Percentiles rank a stretch among this genome's conserved stretches.
Conservation (phyloP, 192 early-diverging fungal genomes). For the Coemansia sp. region DNA sequence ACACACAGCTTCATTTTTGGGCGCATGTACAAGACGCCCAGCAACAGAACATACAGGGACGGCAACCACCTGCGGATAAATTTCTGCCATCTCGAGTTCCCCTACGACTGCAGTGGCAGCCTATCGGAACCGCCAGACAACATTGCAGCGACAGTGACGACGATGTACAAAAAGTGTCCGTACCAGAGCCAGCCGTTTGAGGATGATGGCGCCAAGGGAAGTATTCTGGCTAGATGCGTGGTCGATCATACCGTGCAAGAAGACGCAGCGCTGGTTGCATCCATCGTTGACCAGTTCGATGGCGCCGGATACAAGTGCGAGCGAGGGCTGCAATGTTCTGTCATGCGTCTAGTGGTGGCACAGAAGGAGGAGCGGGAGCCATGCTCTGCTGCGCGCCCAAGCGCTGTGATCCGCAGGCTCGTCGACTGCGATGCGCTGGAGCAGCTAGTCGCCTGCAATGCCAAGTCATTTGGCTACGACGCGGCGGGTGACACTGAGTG, state of each 20-base stretch:
- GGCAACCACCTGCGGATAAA: conserved; percentile 31
- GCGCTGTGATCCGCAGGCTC: neutral
- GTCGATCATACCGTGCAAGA: conserved; percentile 28
- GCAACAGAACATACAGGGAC: conserved; percentile 20
- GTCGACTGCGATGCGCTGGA: neutral
- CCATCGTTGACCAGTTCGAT: conserved; percentile 14
- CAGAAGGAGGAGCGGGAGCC: neutral
- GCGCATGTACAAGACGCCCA: conserved; percentile 27
- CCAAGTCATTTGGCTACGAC: conserved; percentile 22
- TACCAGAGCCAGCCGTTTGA: neutral
- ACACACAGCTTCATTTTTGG: conserved; percentile 34
- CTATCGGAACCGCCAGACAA: conserved; percentile 31
- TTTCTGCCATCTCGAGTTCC: conserved; percentile 44
- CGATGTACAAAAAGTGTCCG: neutral
- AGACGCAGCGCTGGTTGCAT: neutral
- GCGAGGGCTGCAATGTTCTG: conserved; percentile 12
- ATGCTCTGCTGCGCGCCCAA: neutral
- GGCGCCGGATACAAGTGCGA: conserved; percentile 12
- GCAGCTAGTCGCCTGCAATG: conserved; percentile 15
- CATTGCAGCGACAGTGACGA: conserved; percentile 14
- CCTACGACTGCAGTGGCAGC: conserved; percentile 26
- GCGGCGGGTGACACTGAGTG: conserved; percentile 8
- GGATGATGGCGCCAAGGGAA: neutral
- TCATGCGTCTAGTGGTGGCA: conserved; percentile 10
- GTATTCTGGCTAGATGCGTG: conserved; percentile 17